Conservation (phyloP, 176 grass and related monocot genomes). For the Hordeum vulgare region MorexV3_pseudomolecules_assembly NC_058520.1:20026050-20026549, state of each 20-base stretch:
- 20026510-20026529: conserved; percentile 15
- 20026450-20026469: conserved; percentile 5
- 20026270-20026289: conserved; percentile 22
- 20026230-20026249: conserved; percentile 7
- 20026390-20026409: conserved; percentile 30
- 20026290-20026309: neutral
- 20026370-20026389: conserved; percentile 19
- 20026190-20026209: conserved; percentile 9
- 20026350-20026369: neutral
- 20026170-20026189: conserved; percentile 21
- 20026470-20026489: conserved; percentile 1
- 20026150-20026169: neutral
- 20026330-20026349: conserved; percentile 11
- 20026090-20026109: conserved; percentile 17
- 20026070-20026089: conserved; percentile 30
- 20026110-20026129: conserved; percentile 14
- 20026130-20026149: neutral
- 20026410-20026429: neutral
- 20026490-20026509: conserved; percentile 11
- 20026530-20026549: conserved; percentile 26
- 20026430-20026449: conserved; percentile 26
- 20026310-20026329: conserved; percentile 10
- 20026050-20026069: neutral
- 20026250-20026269: conserved; percentile 4
- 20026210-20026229: neutral